These are phyloP conservation scores for Gentiana macrophylla DNA, from an alignment of 257 asterid species.

Conservation along the genomic window DNA sequence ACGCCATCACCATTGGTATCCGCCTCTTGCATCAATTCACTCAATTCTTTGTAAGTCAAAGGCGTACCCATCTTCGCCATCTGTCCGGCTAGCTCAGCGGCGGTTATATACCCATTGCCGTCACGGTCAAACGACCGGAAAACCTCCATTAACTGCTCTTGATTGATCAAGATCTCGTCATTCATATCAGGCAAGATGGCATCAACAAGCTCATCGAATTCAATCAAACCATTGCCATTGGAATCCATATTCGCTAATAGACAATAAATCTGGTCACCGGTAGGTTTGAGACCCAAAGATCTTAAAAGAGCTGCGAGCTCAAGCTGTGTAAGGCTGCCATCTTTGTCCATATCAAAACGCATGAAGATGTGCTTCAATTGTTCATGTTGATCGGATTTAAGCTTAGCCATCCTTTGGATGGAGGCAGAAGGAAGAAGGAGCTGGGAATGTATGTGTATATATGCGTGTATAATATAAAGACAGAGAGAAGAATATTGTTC, in stretches of 20 bases:
- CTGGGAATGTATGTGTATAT: neutral
- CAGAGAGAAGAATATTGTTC: too few relatives aligned
- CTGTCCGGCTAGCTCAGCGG: constrained; percentile 42
- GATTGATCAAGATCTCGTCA: constrained; percentile 33
- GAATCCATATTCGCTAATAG: constrained; percentile 35
- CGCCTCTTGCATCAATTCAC: constrained; percentile 40
- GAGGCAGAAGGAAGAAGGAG: constrained; percentile 3
- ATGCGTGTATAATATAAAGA: too few relatives aligned
- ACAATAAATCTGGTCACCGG: constrained; percentile 33
- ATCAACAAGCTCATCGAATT: constrained; percentile 39
- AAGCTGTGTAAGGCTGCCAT: constrained; percentile 42
- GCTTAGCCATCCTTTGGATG: constrained; percentile 20
- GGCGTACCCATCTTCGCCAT: constrained; percentile 56
- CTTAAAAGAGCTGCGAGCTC: constrained; percentile 46
- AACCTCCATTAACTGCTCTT: constrained; percentile 42
- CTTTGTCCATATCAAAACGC: constrained; percentile 40
- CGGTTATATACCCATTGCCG: constrained; percentile 39
- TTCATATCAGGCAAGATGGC: constrained; percentile 41
- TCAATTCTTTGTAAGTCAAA: constrained; percentile 30
- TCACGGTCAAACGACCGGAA: constrained; percentile 47
- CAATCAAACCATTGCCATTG: constrained; percentile 43
- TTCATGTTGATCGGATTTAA: constrained; percentile 28
- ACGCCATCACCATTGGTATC: constrained; percentile 58
- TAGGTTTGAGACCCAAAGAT: constrained; percentile 36
- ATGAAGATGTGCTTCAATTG: constrained; percentile 35